Base-by-base conservation (phyloP, 2,329 filamentous ascomycete species). In the Fusarium cyanostomum region DNA sequence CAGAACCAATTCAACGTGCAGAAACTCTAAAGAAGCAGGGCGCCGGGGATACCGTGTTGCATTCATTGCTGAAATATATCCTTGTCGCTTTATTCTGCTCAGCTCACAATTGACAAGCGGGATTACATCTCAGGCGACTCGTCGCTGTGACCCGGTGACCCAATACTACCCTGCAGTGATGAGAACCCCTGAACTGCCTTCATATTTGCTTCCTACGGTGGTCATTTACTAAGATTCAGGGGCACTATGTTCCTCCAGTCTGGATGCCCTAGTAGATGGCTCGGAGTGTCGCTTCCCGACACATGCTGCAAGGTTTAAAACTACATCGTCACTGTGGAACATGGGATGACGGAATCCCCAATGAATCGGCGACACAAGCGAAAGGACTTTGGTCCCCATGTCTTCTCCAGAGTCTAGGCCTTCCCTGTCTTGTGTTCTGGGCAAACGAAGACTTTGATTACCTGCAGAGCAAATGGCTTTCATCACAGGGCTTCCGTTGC, bases 91-190 rank as follows among this genome's bases (percentile, higher is more conserved):
- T 35, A 35, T 46, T 45, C 42, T 31, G 59, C 61, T 61, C 56
- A 11, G 8, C 21, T 30, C 24, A n/a, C 16, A 15, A 24, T 33
- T 53, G 61, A 64, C 62, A 64, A 64, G 60, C 60, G 61, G 62
- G 39, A 43, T 55, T 34, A 26, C 21, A 30, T 45, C 21, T 27
- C 33, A 21, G 30, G 26, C 38, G 34, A 43, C 18, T n/a, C 21
- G 21, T 6, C 21, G 21, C 6, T 6, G 21, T 21, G 21, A n/a
- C n/a, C n/a, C n/a, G 31, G 15, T 27, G 18, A 16, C 21, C 31
- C 12, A 26, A 26, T n/a, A 18, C 8, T n/a, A n/a, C 43, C 43
- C 30, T 44, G 41, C 15, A 26, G 18, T 7, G 41, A 12, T 6
- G 15, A 44, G 10, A 13, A 26, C 13, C 18, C 42, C 16, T 15